Base-by-base conservation (phyloP, 116 monocot genomes). In the Posidonia oceanica region DNA sequence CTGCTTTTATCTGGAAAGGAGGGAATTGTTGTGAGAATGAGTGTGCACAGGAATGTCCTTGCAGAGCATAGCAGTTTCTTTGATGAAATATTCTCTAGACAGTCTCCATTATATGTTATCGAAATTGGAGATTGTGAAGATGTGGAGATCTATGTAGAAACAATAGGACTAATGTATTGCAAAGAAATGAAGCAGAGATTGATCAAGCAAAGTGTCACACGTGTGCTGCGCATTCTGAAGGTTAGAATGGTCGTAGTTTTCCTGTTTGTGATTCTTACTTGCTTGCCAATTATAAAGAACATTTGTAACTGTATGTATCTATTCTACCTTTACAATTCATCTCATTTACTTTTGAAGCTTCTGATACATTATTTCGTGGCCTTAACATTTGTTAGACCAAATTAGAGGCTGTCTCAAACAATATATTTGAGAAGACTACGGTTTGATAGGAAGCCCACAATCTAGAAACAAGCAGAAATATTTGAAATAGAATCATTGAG, bases 161-260 rank as follows among this genome's bases (percentile, higher is more conserved):
- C 94, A 3, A 77, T 95, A 22, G 94, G 94, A 21, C 64, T 95
- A 64, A 95, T 95, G 94, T 95, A 95, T 59, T 95, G 86, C 71
- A 88, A 82, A 75, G 95, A 88, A 73, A 64, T 86, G 63, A 96
- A 86, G 81, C 84, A 76, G 51, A 79, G 84, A 71, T 75, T 96
- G 74, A 83, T 91, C 75, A 96, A 85, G 75, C 88, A 86, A 78
- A 88, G 71, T 78, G 88, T 91, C 56, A 75, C 88, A 18, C 86
- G 84, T 54, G 88, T 91, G n/a, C 81, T 91, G 60, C 91, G 91
- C 7, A 80, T 96, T 72, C 71, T 96, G 4, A 86, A 91, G 95
- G 95, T 96, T 75, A 29, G 29, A 0, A 29, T 29, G 29, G 29
- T 29, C 58, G 66, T 72, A 29, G 39, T 15, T 18, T 3, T 41